Evolutionary conservation across 2,329 filamentous ascomycete species (phyloP), one percentile per base, ranked within the genome.

Genomic region (Aurifilum marmelostoma): DNA sequence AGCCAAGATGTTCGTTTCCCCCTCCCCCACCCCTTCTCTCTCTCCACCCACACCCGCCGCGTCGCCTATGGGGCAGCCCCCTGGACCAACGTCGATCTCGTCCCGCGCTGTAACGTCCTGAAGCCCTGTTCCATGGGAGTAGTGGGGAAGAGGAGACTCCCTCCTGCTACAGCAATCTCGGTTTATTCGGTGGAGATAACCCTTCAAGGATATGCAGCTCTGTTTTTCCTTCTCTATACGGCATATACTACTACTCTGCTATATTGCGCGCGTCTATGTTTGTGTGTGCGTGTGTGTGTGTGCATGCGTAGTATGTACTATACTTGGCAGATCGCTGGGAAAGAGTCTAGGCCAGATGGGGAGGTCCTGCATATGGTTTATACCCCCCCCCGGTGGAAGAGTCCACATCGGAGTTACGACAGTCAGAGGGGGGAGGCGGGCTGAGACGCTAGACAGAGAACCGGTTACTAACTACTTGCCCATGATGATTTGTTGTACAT

Each of bases 121-220:
- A 47, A 4, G 43, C 7, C 43, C 9, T 47, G 43, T 5, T 54
- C 52, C 52, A 16, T 29, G 12, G 52, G 52, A 14, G 24, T 24
- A 54, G 52, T 54, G 52, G 52, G 52, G 52, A 54, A 54, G 52
- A 24, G 52, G 52, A 18, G 9, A 29, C 24, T 29, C 52, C 52
- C 24, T 54, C 52, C 52, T 54, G 24, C 56, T n/a, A 59, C 29
- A 59, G 56, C 56, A 59, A 59, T 59, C 29, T 59, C 56, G 56
- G 56, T 21, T 59, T 59, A 11, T n/a, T 59, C 56, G 27, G 29
- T 59, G 29, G 24, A 54, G 24, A 18, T 54, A 54, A 47, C 5
- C 8, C 43, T 21, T 16, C 16, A 43, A 16, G 41, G 41, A 21
- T 43, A 16, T 16, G 43, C 18, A 47, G 43, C 43, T 7, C 5